Evolutionary conservation across 78 protist species (phyloP).

Genomic region (Dictyostelium firmibasis): DNA sequence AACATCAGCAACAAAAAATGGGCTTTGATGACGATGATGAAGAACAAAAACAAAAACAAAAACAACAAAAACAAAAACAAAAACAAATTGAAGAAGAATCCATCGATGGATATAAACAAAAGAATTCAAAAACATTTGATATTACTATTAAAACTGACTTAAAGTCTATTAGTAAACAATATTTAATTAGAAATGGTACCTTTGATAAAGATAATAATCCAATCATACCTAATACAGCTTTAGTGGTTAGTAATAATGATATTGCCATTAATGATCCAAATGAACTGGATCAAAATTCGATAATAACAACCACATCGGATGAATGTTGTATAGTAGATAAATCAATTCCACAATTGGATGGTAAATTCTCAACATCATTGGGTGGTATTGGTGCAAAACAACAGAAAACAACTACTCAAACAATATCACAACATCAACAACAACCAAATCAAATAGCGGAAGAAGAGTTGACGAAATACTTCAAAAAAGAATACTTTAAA

Average conservation of each 20-base stretch:
- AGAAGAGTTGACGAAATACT: slow-evolving; percentile 19
- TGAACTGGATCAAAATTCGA: neutral
- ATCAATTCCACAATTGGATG: neutral
- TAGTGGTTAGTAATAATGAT: neutral
- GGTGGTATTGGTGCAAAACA: neutral
- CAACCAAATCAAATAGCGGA: neutral
- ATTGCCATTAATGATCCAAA: neutral
- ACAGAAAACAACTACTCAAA: neutral
- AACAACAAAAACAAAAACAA: neutral
- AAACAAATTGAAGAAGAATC: neutral
- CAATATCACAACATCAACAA: slow-evolving; percentile 3
- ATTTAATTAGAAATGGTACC: slow-evolving; percentile 39
- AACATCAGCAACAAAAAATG: neutral
- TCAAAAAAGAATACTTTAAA: slow-evolving; percentile 80
- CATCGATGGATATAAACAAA: slow-evolving; percentile 61
- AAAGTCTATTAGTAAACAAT: neutral
- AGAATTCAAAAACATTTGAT: slow-evolving; percentile 64
- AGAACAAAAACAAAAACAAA: neutral
- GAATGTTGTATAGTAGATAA: neutral
- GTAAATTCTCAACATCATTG: neutral
- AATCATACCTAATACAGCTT: slow-evolving; percentile 8
- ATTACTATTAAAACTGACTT: slow-evolving; percentile 28
- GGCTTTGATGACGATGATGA: neutral
- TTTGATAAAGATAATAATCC: slow-evolving; percentile 18
- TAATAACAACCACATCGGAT: neutral